Evolutionary conservation across 83 land plant species (phyloP), one percentile per base, ranked within the genome.

Genomic region (Thuja plicata): DNA sequence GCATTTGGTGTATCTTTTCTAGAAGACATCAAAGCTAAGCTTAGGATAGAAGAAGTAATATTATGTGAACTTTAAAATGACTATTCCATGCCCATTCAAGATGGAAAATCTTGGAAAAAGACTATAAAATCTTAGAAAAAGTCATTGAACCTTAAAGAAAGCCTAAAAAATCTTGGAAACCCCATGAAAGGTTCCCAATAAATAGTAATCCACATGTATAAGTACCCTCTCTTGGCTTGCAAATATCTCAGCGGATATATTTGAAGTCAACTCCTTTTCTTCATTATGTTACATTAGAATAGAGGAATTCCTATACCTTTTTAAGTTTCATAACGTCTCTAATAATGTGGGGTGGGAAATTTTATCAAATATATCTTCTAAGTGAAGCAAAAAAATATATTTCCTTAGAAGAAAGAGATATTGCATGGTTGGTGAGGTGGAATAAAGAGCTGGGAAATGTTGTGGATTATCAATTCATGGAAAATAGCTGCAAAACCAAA

Each of bases 231-330:
- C 40, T 38, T 89, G 92, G 76, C 81, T 92, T 10, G 13, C 83
- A 85, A 83, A 89, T 32, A 88, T 93, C 0, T 86, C 92, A 0
- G 93, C 94, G 24, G 90, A 83, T 78, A 46, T 94, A 34, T 95
- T 92, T 86, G 76, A 38, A 38, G 91, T 34, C 87, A 93, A 84
- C 88, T 94, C 45, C 91, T 94, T 27, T 24, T 40, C 1, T 93
- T 92, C 37, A 12, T 94, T 37, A 79, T 90, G 5, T 82, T 77
- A 2, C 84, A 90, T 16, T 93, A 92, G 94, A 46, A 85, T 0
- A 81, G 79, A 8, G 0, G 6, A 4, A 89, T 91, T 82, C 2
- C 12, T n/a, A 27, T 89, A 0, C n/a, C 15, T 13, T 38, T 38
- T 38, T 83, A 93, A 92, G 45, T 92, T 71, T 60, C 87, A 85